Evolutionary conservation across 331 rosid species (phyloP).

Genomic region (Saraca asoca): DNA sequence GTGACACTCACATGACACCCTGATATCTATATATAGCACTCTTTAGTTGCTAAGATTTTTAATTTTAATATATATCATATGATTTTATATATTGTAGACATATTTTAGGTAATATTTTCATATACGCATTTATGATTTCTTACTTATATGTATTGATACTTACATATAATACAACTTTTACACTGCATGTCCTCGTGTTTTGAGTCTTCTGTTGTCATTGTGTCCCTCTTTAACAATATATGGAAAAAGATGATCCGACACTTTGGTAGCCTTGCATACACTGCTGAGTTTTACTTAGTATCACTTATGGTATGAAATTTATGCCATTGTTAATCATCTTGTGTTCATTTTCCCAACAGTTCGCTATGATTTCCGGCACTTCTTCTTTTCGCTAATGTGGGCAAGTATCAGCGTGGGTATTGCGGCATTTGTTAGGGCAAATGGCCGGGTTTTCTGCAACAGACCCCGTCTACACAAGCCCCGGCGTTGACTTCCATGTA

Average conservation of each 20-base stretch:
- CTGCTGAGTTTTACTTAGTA: not conserved
- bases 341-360: slow-evolving; percentile 49
- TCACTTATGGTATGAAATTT: slow-evolving; percentile 21
- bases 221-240: too few relatives aligned
- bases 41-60: too few relatives aligned
- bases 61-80: too few relatives aligned
- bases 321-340: not conserved
- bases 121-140: too few relatives aligned
- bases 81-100: too few relatives aligned
- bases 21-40: too few relatives aligned
- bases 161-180: too few relatives aligned
- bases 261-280: slow-evolving; percentile 18
- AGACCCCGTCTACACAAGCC: slow-evolving; percentile 89
- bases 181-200: too few relatives aligned
- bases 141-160: too few relatives aligned
- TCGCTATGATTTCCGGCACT: slow-evolving; percentile 72
- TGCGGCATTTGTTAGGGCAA: slow-evolving; percentile 86
- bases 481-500: slow-evolving; percentile 36
- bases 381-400: slow-evolving; percentile 85
- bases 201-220: too few relatives aligned
- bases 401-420: slow-evolving; percentile 74
- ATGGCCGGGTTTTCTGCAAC: slow-evolving; percentile 94
- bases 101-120: too few relatives aligned
- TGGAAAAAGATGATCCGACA: not conserved
- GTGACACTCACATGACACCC: too few relatives aligned